A percentile compares a stretch with the other conserved stretches of the same genome.
phyloP scores from a whole-genome alignment of 345 rosid genomes.

The Murraya koenigii region DNA sequence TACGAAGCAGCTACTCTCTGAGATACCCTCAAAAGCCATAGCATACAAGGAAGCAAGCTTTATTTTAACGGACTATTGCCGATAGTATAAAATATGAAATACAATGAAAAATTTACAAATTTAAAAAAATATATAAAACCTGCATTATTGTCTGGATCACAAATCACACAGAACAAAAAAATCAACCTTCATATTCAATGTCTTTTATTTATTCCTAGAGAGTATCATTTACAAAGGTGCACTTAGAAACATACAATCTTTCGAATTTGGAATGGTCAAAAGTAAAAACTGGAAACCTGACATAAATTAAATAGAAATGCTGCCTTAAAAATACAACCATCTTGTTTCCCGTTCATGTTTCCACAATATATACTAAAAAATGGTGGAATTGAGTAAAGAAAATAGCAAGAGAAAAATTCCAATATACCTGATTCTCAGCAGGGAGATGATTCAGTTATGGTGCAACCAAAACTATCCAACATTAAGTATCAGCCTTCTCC shows the following conservation, averaged over 20 bases:
- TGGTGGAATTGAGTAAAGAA: neutral
- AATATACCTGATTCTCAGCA: constrained; percentile 4
- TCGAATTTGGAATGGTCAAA: constrained; percentile 1
- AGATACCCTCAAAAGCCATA: neutral
- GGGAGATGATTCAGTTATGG: constrained; percentile 3
- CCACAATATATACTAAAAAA: constrained; percentile 18
- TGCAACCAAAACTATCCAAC: constrained; percentile 15
- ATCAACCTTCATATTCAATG: constrained; percentile 10
- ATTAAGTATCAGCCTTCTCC: neutral
- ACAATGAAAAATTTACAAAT: neutral
- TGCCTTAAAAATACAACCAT: neutral
- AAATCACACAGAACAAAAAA: neutral
- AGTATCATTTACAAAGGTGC: constrained; percentile 29
- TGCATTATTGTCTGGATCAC: neutral
- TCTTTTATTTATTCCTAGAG: neutral
- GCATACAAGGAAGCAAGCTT: neutral
- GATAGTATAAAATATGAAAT: neutral
- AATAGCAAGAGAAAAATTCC: neutral
- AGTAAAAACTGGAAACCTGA: constrained; percentile 21
- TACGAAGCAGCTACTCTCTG: neutral
- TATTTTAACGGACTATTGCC: neutral
- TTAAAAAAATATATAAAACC: neutral
- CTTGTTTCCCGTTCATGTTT: constrained; percentile 7
- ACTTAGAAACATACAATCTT: neutral
- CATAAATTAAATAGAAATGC: neutral